phyloP scores from a whole-genome alignment of 1,284 basidiomycete genomes.

The Melanopsichium pennsylvanicum region DNA sequence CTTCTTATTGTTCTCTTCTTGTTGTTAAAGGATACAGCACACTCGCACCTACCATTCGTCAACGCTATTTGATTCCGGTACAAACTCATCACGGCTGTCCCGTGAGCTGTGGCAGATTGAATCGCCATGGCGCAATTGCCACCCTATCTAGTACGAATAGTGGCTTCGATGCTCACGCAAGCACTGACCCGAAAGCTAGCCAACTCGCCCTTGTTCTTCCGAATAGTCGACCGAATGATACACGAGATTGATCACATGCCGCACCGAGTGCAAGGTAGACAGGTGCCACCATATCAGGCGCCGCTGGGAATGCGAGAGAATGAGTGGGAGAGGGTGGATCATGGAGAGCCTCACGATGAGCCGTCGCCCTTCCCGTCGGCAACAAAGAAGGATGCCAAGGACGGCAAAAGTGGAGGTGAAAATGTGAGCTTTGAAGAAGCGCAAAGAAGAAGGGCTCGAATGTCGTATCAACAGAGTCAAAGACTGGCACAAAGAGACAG shows the following conservation, averaged over 20 bases:
- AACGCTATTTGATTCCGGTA: too few species aligned
- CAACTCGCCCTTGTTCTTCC: conserved; percentile 51
- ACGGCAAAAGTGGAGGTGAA: neutral
- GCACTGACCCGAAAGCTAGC: conserved; percentile 49
- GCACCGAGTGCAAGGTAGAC: conserved; percentile 45
- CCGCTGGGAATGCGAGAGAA: conserved; percentile 50
- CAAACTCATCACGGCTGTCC: too few species aligned
- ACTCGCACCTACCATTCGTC: too few species aligned
- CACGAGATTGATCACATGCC: conserved; percentile 58
- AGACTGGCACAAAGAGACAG: conserved; percentile 36
- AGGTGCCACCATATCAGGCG: conserved; percentile 47
- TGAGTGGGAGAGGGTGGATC: conserved; percentile 43
- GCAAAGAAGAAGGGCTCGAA: conserved; percentile 28
- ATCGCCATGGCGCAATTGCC: conserved; percentile 50
- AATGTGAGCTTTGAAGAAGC: conserved; percentile 32
- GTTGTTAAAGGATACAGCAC: too few species aligned
- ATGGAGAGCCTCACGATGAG: conserved; percentile 53
- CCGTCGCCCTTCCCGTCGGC: conserved; percentile 39
- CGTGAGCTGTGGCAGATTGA: too few species aligned
- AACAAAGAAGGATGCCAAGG: neutral
- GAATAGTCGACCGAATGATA: conserved; percentile 52
- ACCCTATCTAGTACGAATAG: conserved; percentile 49
- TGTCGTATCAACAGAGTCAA: conserved; percentile 38
- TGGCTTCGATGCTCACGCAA: conserved; percentile 46
- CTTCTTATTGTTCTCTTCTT: neutral